Base-by-base conservation (phyloP, 176 grass and related monocot genomes). In the Paspalum vaginatum region DNA sequence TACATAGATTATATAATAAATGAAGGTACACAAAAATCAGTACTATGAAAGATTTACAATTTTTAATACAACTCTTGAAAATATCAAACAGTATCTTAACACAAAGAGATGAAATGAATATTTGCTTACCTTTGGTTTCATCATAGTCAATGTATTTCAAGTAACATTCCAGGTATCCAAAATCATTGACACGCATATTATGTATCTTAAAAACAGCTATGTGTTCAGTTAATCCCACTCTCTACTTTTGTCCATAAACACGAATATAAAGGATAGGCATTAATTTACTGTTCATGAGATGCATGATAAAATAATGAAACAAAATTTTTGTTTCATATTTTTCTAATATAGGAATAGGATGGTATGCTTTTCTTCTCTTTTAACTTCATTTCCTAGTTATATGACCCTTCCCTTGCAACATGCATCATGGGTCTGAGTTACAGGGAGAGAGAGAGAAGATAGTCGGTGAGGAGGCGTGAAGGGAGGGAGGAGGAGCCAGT, bases 121-220 rank as follows among this genome's bases (percentile, higher is more conserved):
- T 57, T 65, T 44, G 40, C 79, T 86, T 87, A 94, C 91, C 56
- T 85, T 97, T 76, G 7, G 51, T 89, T 40, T 80, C 63, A 74
- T 80, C 63, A 78, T 84, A 97, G 40, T 94, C 91, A 76, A 67
- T 70, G 47, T 86, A 94, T 54, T 94, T 67, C 73, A 94, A 79
- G 38, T 39, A 73, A 76, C 62, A 94, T 70, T 87, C 75, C 62
- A 82, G 26, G 47, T 85, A 38, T 45, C 82, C 70, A 7, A 9
- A 45, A 18, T 62, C 67, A 12, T 49, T 32, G 22, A 68, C 83
- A 38, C 82, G 50, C 26, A 68, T 90, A 65, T 70, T 42, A 7
- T 55, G 61, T 62, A 94, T 76, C 94, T 97, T 72, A 61, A 83
- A 85, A 60, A 21, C 5, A 69, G 43, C 32, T 43, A 2, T 2